Conservation (phyloP, 345 rosid species). For the Citrus glauca region DNA sequence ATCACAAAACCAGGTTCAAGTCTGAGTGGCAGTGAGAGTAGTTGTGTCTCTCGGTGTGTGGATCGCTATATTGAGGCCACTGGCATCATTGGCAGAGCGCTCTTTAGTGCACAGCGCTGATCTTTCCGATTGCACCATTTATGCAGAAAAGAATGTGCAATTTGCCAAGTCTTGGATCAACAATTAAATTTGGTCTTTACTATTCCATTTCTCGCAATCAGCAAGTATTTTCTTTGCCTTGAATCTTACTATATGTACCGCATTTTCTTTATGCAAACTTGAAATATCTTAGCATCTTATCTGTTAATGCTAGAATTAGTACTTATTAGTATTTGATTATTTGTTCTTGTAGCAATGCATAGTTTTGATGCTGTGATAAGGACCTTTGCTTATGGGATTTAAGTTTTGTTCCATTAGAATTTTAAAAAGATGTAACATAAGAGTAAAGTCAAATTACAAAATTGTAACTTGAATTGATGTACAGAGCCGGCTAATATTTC, state of each 20-base stretch:
- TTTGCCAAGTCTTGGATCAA: neutral
- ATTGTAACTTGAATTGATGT: slow-evolving; percentile 16
- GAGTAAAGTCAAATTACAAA: slow-evolving; percentile 5
- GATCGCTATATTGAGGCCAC: slow-evolving; percentile 98
- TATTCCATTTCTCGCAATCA: neutral
- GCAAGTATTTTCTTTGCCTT: neutral
- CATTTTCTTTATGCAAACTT: slow-evolving; percentile 1
- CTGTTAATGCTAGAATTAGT: neutral
- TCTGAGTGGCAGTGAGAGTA: slow-evolving; percentile 84
- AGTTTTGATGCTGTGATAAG: neutral
- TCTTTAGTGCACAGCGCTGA: slow-evolving; percentile 53
- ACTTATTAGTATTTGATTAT: neutral
- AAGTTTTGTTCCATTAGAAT: neutral
- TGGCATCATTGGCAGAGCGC: slow-evolving; percentile 65
- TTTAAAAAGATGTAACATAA: neutral
- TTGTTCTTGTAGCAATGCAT: neutral
- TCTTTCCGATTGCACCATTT: neutral
- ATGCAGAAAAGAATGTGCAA: slow-evolving; percentile 7
- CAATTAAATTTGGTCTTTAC: neutral
- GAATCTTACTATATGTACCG: neutral
- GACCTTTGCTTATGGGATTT: neutral
- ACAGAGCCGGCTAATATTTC: slow-evolving; percentile 22
- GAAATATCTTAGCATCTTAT: neutral
- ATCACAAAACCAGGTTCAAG: slow-evolving; percentile 91
- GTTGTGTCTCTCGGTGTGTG: slow-evolving; percentile 93